Evolutionary conservation across 225 moss, liverwort and hornwort species (phyloP), one percentile per base, ranked within the genome.

Genomic region (Antitrichia curtipendula): DNA sequence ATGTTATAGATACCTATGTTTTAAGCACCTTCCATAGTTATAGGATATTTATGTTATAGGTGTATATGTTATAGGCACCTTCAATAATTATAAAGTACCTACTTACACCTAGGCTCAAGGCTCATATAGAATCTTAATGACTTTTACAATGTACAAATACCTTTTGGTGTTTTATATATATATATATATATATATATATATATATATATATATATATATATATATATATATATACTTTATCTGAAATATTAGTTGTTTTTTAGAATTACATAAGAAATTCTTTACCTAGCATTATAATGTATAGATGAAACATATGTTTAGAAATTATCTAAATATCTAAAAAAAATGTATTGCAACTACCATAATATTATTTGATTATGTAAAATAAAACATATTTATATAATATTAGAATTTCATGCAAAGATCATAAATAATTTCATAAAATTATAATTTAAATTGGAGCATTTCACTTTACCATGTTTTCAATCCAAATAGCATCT

Each of bases 401-500:
- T 19, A 6, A 29, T 29, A 45, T 29, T 29, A 45, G 0, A 47
- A 6, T 18, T 72, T 45, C 2, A 36, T 22, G 1, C 4, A 23
- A 53, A 11, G 1, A 8, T 53, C 22, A 14, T 36, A 53, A 53
- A 36, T 22, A 53, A 36, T 21, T 76, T 36, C 5, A 50, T 13
- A 13, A 75, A 50, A 50, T 13, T 52, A 2, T 22, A 52, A 21
- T 2, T 34, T 5, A 13, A 75, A 34, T 34, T 27, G 7, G 27
- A 10, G 7, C 4, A 71, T 9, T 16, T 25, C 32, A 16, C 20
- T 53, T 80, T 90, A 96, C 97, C 97, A 97, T 97, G 65, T 97
- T 96, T 79, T 97, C 97, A 83, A 97, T 96, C 97, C 97, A 97
- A 49, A 97, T 94, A 65, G 97, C 96, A 93, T 97, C 97, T 36